Percentiles rank a stretch among this genome's conserved stretches.
Evolutionary conservation across 2,329 filamentous ascomycete genomes (phyloP).

Genomic region (Hirsutella minnesotensis): DNA sequence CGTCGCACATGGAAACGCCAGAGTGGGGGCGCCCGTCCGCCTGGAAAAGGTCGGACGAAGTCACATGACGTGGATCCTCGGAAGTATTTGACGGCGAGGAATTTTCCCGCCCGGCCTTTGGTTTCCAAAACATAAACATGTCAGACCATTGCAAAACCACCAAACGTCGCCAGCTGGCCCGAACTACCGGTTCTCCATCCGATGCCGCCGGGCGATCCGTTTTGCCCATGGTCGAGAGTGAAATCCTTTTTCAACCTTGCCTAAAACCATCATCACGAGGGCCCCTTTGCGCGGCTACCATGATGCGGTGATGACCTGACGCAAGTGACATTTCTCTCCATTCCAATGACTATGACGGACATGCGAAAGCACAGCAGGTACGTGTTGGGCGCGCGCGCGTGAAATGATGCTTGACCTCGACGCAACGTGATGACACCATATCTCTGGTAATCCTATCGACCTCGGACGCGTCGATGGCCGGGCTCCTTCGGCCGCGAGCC

Average conservation of each 20-base stretch:
- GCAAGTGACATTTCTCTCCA: slow-evolving; percentile 39
- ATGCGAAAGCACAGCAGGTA: background rate
- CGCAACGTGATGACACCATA: slow-evolving; percentile 21
- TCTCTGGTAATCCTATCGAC: slow-evolving; percentile 31
- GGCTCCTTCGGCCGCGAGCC: background rate
- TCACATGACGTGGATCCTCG: slow-evolving; percentile 1
- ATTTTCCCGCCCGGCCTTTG: slow-evolving; percentile 4
- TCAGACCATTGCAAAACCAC: slow-evolving; percentile 27
- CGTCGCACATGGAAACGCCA: too few relatives aligned
- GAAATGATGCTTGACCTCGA: background rate
- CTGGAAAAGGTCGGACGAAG: background rate
- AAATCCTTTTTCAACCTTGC: slow-evolving; percentile 40
- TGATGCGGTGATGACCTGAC: slow-evolving; percentile 59
- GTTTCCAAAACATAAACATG: slow-evolving; percentile 22
- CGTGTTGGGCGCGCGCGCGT: too few relatives aligned
- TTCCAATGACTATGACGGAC: too few relatives aligned
- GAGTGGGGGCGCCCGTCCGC: too few relatives aligned
- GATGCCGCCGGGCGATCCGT: slow-evolving; percentile 36
- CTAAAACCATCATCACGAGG: slow-evolving; percentile 60
- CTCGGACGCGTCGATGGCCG: slow-evolving; percentile 11
- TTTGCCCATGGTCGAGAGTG: slow-evolving; percentile 42
- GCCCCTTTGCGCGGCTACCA: slow-evolving; percentile 51
- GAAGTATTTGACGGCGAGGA: background rate
- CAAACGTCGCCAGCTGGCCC: slow-evolving; percentile 3
- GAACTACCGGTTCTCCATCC: slow-evolving; percentile 5